These are phyloP conservation scores for Umbelopsis sp. DNA, from an alignment of 192 early-diverging fungal species.

Conservation along the genomic window DNA sequence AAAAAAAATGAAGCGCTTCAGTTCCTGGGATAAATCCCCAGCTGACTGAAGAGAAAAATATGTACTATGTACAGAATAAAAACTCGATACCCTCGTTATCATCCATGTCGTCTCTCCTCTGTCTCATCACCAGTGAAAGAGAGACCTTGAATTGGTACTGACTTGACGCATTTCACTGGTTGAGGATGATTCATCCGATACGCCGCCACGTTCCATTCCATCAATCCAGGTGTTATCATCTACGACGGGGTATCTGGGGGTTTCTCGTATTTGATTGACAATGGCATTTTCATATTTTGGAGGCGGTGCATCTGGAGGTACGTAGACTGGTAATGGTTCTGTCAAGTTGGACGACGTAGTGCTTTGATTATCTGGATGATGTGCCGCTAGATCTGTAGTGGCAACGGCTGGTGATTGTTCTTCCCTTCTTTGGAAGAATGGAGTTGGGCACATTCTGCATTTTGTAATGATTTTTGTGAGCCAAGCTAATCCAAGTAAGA, in stretches of 20 bases:
- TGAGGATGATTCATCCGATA: not conserved
- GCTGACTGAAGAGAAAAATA: not conserved
- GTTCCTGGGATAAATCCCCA: not conserved
- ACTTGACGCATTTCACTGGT: not conserved
- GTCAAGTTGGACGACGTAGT: slow-evolving; percentile 2
- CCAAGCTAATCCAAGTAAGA: not conserved
- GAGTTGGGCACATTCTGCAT: slow-evolving; percentile 8
- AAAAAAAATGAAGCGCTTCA: not conserved
- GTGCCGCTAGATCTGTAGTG: not conserved
- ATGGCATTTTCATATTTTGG: slow-evolving; percentile 21
- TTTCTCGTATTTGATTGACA: slow-evolving; percentile 8
- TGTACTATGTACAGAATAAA: not conserved
- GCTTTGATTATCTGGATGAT: slow-evolving; percentile 16
- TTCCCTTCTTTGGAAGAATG: slow-evolving; percentile 2
- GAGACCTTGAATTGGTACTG: not conserved
- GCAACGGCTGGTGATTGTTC: not conserved
- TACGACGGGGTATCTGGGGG: not conserved
- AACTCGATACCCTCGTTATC: not conserved
- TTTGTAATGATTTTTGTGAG: not conserved
- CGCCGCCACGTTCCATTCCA: not conserved
- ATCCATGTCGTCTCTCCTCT: not conserved
- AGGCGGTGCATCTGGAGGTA: slow-evolving; percentile 10
- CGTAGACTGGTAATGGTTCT: slow-evolving; percentile 14
- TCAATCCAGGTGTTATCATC: not conserved
- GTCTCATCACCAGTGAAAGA: not conserved